These are phyloP conservation scores for Talaromyces marneffei DNA, from an alignment of 2,329 filamentous ascomycete genomes.

Conservation along the genomic window DNA sequence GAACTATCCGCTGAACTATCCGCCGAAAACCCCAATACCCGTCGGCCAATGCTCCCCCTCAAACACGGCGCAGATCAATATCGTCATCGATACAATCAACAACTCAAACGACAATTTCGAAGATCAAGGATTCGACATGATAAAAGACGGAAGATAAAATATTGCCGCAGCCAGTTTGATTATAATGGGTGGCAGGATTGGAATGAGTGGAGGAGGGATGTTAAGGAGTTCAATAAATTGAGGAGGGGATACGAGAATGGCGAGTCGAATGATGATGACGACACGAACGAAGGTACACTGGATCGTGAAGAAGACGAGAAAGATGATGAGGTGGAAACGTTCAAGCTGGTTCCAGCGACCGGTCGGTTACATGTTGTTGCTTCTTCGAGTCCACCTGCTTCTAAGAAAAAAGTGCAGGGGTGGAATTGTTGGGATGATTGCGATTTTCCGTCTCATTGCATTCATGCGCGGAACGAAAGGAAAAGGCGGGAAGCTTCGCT, in stretches of 20 bases:
- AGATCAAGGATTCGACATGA: neutral
- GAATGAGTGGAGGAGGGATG: conserved; percentile 36
- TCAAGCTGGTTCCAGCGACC: neutral
- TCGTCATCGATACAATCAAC: neutral
- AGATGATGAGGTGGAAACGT: neutral
- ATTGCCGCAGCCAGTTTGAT: conserved; percentile 48
- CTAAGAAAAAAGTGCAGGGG: neutral
- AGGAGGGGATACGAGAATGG: conserved; percentile 11
- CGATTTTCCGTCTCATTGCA: conserved; percentile 12
- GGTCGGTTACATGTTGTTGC: conserved; percentile 1
- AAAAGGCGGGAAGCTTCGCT: neutral
- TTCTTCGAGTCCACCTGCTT: no score
- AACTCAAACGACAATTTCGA: neutral
- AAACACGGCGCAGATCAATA: neutral
- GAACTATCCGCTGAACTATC: neutral
- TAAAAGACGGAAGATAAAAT: neutral
- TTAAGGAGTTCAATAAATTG: neutral
- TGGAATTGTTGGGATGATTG: conserved; percentile 11
- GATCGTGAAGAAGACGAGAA: neutral
- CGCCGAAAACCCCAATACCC: neutral
- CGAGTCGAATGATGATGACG: neutral
- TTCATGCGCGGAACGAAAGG: neutral
- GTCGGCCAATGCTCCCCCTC: neutral
- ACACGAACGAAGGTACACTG: neutral
- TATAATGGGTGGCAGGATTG: conserved; percentile 47